A percentile compares a stretch with the other conserved stretches of the same genome.
These are phyloP conservation scores for Cephalotrichum gorgonifer DNA, from an alignment of 2,329 filamentous ascomycete genomes.

Conservation along the genomic window DNA sequence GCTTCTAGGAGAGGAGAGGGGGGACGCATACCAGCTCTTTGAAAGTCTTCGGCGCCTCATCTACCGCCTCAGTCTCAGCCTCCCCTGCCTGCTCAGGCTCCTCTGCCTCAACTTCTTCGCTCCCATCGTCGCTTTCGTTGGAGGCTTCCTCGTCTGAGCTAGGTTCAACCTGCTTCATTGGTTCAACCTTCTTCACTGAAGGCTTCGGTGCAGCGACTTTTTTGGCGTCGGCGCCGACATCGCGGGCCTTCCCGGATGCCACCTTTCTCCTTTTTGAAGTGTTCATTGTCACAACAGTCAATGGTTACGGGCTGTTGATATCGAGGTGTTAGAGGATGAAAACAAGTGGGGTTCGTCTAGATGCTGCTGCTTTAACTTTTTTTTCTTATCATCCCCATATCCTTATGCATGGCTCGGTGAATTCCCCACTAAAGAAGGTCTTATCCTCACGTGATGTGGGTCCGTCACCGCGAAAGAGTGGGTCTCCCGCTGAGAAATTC, in stretches of 20 bases:
- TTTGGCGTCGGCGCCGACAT: no score
- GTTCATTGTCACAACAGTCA: conserved; percentile 23
- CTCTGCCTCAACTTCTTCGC: no score
- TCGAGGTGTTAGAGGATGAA: background rate
- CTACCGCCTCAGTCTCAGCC: conserved; percentile 17
- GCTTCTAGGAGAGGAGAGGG: background rate
- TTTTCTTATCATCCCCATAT: background rate
- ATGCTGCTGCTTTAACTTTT: conserved; percentile 6
- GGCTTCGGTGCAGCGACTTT: no score
- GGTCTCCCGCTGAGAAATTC: no score
- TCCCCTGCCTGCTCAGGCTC: background rate
- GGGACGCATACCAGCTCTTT: conserved; percentile 44
- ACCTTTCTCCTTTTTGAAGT: conserved; percentile 30
- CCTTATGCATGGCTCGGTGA: background rate
- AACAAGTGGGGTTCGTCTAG: background rate
- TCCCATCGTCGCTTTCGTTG: no score
- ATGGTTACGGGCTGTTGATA: background rate
- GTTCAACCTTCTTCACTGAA: no score
- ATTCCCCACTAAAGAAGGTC: background rate
- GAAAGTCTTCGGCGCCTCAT: conserved; percentile 46
- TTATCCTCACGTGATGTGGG: conserved; percentile 8
- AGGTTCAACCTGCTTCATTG: no score
- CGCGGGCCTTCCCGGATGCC: no score
- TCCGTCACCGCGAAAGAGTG: conserved; percentile 1
- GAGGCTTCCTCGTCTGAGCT: no score